Percentiles rank a stretch among this genome's conserved stretches.
Evolutionary conservation across 371 early-diverging fungal species (phyloP).

Genomic region (Mucor irregularis): DNA sequence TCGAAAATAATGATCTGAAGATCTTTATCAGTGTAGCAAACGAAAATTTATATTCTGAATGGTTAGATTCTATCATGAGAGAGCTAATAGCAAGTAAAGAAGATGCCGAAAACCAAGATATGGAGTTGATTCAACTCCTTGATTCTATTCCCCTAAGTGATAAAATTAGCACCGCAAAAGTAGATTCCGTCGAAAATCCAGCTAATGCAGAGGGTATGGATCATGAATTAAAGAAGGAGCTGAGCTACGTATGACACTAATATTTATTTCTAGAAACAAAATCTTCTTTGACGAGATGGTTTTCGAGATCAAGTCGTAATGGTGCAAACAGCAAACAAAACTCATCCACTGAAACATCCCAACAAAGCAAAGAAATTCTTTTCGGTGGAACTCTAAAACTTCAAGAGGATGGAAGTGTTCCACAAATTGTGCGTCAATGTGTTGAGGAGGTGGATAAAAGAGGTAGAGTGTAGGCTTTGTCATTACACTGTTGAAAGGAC

Average conservation of each 20-base stretch:
- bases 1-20: constrained; percentile 18
- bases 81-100: constrained; percentile 37
- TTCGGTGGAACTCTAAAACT: constrained; percentile 67
- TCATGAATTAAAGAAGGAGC: no score
- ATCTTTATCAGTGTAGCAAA: constrained; percentile 34
- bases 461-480: constrained; percentile 16
- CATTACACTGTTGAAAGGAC: no score
- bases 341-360: not conserved
- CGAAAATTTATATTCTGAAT: constrained; percentile 36
- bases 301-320: constrained; percentile 25
- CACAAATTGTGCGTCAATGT: constrained; percentile 64
- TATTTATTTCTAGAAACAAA: constrained; percentile 11
- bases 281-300: constrained; percentile 26
- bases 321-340: not conserved
- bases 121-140: not conserved
- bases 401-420: constrained; percentile 49
- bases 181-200: not conserved
- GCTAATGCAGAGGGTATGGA: not conserved
- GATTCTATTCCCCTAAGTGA: constrained; percentile 3
- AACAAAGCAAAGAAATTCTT: constrained; percentile 28
- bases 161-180: not conserved
- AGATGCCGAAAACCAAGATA: not conserved
- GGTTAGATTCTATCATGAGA: constrained; percentile 51
- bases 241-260: no score
- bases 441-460: constrained; percentile 66